phyloP scores from a whole-genome alignment of 73 alveolate genomes.

The Uronychia binucleata region DNA sequence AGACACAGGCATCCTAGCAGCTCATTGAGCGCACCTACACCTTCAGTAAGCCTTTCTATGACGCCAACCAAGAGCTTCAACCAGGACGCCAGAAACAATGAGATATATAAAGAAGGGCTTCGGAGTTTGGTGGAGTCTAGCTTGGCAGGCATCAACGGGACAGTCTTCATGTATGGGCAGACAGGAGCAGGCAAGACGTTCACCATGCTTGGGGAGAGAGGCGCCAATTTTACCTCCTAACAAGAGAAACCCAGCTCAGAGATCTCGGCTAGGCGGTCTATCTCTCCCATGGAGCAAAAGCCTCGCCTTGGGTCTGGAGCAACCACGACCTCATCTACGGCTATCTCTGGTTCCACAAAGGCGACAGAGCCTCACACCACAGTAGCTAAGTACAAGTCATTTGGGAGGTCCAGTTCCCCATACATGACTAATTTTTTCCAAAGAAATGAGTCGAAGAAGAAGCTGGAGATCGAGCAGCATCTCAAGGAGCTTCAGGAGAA shows the following conservation, averaged over 20 bases:
- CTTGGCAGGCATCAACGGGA: slow-evolving; percentile 60
- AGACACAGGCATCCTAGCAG: background rate
- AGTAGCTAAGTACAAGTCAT: background rate
- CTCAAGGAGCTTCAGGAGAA: background rate
- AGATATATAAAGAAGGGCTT: background rate
- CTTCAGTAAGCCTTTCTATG: background rate
- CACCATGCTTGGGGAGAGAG: slow-evolving; percentile 64
- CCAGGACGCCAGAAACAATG: background rate
- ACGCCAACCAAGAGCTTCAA: background rate
- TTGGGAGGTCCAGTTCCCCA: background rate
- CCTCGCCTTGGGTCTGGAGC: background rate
- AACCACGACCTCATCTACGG: background rate
- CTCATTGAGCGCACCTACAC: background rate
- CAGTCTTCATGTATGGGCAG: slow-evolving; percentile 66
- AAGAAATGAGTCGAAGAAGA: background rate
- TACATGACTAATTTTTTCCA: background rate
- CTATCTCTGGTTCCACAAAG: too few relatives aligned
- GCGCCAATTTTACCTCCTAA: slow-evolving; percentile 22
- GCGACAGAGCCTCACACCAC: too few relatives aligned
- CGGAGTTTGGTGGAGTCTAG: background rate
- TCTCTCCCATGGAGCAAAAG: background rate
- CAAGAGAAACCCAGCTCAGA: background rate
- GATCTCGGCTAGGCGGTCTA: background rate
- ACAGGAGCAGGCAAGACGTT: slow-evolving; percentile 76
- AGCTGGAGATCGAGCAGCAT: background rate